A percentile compares a stretch with the other conserved stretches of the same genome.
Evolutionary conservation across 495 filamentous ascomycete species (phyloP).

Genomic region (Extremus antarcticus): DNA sequence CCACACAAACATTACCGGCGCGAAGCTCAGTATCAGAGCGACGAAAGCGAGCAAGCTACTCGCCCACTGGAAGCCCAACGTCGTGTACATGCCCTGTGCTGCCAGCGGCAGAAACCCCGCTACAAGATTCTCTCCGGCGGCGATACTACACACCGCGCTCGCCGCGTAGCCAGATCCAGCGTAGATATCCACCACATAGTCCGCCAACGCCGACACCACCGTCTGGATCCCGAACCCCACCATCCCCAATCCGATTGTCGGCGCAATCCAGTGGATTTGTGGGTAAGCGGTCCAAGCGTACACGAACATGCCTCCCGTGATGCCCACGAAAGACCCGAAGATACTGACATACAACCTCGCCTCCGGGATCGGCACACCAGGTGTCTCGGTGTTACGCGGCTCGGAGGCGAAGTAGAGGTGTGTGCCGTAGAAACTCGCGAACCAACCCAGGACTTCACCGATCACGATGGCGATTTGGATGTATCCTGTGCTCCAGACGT

Average conservation of each 20-base stretch:
- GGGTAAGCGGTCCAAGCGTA: constrained; percentile 24
- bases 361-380: constrained; percentile 23
- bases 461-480: constrained; percentile 26
- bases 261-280: constrained; percentile 21
- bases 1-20: constrained; percentile 25
- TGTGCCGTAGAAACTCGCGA: constrained; percentile 17
- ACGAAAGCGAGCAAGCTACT: constrained; percentile 26
- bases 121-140: constrained; percentile 31
- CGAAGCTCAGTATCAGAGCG: constrained; percentile 28
- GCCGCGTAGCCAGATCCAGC: constrained; percentile 29
- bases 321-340: constrained; percentile 20
- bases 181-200: constrained; percentile 32
- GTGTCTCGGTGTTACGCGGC: constrained; percentile 17
- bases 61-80: constrained; percentile 30
- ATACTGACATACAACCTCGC: constrained; percentile 20
- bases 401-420: constrained; percentile 21
- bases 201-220: constrained; percentile 23
- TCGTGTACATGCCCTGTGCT: constrained; percentile 26
- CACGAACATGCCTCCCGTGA: constrained; percentile 22
- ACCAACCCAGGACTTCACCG: constrained; percentile 27
- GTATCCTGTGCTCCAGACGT: constrained; percentile 22
- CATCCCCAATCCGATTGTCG: constrained; percentile 18
- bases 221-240: constrained; percentile 22
- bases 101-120: constrained; percentile 32
- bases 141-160: constrained; percentile 28